A percentile compares a stretch with the other conserved stretches of the same genome.
These are phyloP conservation scores for Calonectria honghensis DNA, from an alignment of 2,329 filamentous ascomycete species.

Conservation along the genomic window DNA sequence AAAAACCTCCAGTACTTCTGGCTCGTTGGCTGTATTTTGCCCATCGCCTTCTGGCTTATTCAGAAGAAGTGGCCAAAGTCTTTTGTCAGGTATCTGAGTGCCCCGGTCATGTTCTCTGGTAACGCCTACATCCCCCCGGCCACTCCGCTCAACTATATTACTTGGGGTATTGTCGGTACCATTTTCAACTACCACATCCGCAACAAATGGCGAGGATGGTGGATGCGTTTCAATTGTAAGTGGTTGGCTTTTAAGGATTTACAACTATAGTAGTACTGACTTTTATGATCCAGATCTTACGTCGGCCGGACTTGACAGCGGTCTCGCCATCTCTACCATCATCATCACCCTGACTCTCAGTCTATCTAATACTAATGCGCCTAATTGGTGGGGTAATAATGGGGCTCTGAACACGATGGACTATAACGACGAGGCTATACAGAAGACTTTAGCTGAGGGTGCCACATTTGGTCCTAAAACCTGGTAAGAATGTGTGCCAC, in stretches of 20 bases:
- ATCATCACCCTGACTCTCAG: slow-evolving; percentile 5
- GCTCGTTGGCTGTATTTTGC: neutral
- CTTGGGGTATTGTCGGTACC: slow-evolving; percentile 3
- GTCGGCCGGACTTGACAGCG: slow-evolving; percentile 8
- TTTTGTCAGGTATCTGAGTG: neutral
- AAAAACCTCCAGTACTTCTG: slow-evolving; percentile 19
- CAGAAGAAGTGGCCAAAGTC: slow-evolving; percentile 21
- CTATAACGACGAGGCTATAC: neutral
- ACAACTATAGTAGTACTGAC: neutral
- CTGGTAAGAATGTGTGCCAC: slow-evolving; percentile 25
- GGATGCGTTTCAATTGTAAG: slow-evolving; percentile 13
- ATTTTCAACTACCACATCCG: slow-evolving; percentile 17
- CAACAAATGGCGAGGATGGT: slow-evolving; percentile 12
- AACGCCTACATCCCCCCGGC: slow-evolving; percentile 13
- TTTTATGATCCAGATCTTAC: neutral
- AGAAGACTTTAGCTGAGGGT: slow-evolving; percentile 11
- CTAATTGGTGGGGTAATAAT: slow-evolving; percentile 16
- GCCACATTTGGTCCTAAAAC: slow-evolving; percentile 16
- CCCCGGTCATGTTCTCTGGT: slow-evolving; percentile 12
- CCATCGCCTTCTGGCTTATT: neutral
- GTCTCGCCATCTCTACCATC: slow-evolving; percentile 12
- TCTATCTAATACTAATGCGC: slow-evolving; percentile 13
- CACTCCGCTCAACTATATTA: neutral
- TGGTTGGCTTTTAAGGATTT: neutral
- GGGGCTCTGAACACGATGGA: slow-evolving; percentile 15